Conservation (phyloP, 352 stramenopile genomes). For the Globisporangium spinosum region DNA sequence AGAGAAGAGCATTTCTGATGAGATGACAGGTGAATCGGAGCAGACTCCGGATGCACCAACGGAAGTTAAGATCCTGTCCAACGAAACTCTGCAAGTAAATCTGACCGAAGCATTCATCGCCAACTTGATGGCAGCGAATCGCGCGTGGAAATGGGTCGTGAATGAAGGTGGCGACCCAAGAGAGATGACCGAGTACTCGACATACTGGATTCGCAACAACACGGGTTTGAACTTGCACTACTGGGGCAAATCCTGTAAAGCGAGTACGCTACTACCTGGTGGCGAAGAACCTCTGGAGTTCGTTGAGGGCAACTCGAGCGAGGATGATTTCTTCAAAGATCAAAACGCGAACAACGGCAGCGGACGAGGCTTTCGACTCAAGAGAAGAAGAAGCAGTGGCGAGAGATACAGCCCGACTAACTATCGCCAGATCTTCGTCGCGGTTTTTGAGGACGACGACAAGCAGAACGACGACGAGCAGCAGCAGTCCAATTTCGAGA, state of each 20-base stretch:
- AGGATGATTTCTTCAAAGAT: constrained; percentile 7
- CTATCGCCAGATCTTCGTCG: constrained; percentile 64
- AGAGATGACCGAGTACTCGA: constrained; percentile 80
- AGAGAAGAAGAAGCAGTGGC: constrained; percentile 13
- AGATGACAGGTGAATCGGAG: constrained; percentile 17
- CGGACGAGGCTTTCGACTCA: constrained; percentile 1
- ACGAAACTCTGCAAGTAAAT: constrained; percentile 69
- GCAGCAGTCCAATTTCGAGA: constrained; percentile 24
- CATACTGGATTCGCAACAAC: constrained; percentile 86
- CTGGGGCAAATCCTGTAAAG: constrained; percentile 54
- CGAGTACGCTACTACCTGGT: constrained; percentile 47
- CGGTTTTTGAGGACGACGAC: constrained; percentile 51
- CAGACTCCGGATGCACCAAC: constrained; percentile 28
- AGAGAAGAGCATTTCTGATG: not conserved
- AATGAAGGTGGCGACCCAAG: constrained; percentile 62
- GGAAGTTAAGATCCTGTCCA: constrained; percentile 59
- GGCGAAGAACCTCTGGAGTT: constrained; percentile 68
- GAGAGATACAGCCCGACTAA: constrained; percentile 20
- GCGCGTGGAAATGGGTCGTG: constrained; percentile 75
- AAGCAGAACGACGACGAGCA: constrained; percentile 24
- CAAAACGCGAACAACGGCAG: not conserved
- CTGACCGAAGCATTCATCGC: constrained; percentile 79
- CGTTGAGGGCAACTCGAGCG: constrained; percentile 18
- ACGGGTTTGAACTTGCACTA: constrained; percentile 78
- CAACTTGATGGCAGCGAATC: constrained; percentile 70